These are phyloP conservation scores for Escallonia rubra DNA, from an alignment of 129 eudicot species.

Conservation along the genomic window DNA sequence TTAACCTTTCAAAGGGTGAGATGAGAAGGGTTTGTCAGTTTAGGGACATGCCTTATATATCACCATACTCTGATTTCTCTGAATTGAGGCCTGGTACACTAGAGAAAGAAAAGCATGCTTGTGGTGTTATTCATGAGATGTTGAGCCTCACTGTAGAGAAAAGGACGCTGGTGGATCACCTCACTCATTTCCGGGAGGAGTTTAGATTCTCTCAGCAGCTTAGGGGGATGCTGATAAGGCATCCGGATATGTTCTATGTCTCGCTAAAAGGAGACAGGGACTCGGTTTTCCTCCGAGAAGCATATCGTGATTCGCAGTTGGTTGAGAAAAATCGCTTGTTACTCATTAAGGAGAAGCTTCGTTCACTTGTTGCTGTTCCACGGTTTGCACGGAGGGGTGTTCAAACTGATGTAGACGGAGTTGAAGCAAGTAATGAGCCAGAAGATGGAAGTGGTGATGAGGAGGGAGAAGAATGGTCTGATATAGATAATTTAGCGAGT, in stretches of 20 bases:
- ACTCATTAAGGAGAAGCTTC: slow-evolving; percentile 88
- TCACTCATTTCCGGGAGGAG: slow-evolving; percentile 92
- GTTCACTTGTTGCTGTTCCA: slow-evolving; percentile 69
- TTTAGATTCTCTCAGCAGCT: slow-evolving; percentile 92
- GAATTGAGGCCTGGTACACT: slow-evolving; percentile 56
- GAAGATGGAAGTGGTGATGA: slow-evolving; percentile 37
- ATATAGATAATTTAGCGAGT: slow-evolving; percentile 50
- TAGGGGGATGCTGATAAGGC: slow-evolving; percentile 94
- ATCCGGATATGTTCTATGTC: slow-evolving; percentile 96
- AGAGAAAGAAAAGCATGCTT: slow-evolving; percentile 91
- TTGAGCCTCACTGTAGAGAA: slow-evolving; percentile 86
- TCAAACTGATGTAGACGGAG: slow-evolving; percentile 25
- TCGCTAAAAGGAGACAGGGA: slow-evolving; percentile 95
- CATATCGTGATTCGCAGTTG: slow-evolving; percentile 81
- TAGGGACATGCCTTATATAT: slow-evolving; percentile 79
- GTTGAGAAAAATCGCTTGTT: slow-evolving; percentile 74
- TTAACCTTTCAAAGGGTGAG: slow-evolving; percentile 78
- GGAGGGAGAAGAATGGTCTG: slow-evolving; percentile 69
- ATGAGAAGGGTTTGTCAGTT: slow-evolving; percentile 75
- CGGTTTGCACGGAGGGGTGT: slow-evolving; percentile 43
- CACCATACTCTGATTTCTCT: slow-evolving; percentile 91
- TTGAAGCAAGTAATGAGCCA: slow-evolving; percentile 27
- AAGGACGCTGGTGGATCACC: slow-evolving; percentile 81
- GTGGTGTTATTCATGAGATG: slow-evolving; percentile 90
- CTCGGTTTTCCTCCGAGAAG: slow-evolving; percentile 92